Evolutionary conservation across 805 yeast species (phyloP).

Genomic region (Suhomyces sp.): DNA sequence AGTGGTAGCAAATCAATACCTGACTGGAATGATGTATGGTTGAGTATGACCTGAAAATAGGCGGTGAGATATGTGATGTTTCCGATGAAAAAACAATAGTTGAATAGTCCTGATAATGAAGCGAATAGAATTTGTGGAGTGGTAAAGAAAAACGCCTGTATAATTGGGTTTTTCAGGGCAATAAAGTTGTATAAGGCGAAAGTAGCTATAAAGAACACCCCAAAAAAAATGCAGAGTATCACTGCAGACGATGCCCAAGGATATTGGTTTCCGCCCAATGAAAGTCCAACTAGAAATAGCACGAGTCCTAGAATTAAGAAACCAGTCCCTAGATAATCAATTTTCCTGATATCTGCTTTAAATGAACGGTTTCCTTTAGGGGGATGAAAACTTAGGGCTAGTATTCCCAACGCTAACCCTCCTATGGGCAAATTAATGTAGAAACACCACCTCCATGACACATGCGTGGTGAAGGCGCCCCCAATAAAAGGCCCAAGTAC

Average conservation of each 20-base stretch:
- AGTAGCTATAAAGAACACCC: conserved; percentile 12
- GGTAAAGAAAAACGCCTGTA: conserved; percentile 10
- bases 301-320: conserved; percentile 16
- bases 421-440: conserved; percentile 23
- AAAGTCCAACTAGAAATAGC: conserved; percentile 16
- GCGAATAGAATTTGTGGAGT: conserved; percentile 16
- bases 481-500: conserved; percentile 25
- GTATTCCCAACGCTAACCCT: conserved; percentile 15
- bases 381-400: conserved; percentile 18
- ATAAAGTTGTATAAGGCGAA: conserved; percentile 16
- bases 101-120: conserved; percentile 13
- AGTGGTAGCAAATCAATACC: conserved; percentile 15
- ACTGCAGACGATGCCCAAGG: conserved; percentile 19
- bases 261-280: conserved; percentile 19
- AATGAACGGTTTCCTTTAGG: conserved; percentile 16
- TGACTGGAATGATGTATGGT: conserved; percentile 8
- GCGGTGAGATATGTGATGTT: conserved; percentile 9
- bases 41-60: conserved; percentile 13
- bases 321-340: conserved; percentile 20
- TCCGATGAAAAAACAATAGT: conserved; percentile 10
- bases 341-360: conserved; percentile 11
- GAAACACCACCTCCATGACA: conserved; percentile 25
- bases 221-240: conserved; percentile 13
- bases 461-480: conserved; percentile 21
- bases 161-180: conserved; percentile 13